Percentiles rank a stretch among this genome's conserved stretches.
Evolutionary conservation across 2,329 filamentous ascomycete species (phyloP).

Genomic region (Aspergillus vadensis): DNA sequence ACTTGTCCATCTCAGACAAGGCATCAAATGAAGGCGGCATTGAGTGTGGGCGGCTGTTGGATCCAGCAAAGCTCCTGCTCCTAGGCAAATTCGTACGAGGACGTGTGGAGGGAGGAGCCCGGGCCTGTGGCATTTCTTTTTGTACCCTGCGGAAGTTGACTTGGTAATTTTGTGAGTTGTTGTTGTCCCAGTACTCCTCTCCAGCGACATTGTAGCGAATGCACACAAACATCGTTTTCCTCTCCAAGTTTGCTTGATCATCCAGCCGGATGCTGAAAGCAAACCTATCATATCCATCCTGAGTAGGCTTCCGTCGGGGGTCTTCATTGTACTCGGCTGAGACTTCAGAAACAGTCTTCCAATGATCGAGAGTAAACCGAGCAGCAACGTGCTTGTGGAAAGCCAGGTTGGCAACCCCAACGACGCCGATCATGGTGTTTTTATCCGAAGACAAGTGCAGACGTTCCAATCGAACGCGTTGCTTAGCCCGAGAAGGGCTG

Average conservation of each 20-base stretch:
- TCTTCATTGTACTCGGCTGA: slow-evolving; percentile 83
- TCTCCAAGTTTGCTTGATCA: slow-evolving; percentile 86
- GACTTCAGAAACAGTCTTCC: slow-evolving; percentile 97
- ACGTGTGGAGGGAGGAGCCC: slow-evolving; percentile 45
- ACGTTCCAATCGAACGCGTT: slow-evolving; percentile 76
- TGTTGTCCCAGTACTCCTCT: slow-evolving; percentile 95
- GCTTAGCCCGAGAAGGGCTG: slow-evolving; percentile 58
- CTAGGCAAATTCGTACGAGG: slow-evolving; percentile 63
- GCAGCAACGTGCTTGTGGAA: slow-evolving; percentile 90
- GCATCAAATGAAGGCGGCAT: slow-evolving; percentile 66
- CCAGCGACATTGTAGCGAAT: slow-evolving; percentile 83
- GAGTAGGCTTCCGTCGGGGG: slow-evolving; percentile 64
- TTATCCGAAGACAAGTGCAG: slow-evolving; percentile 87
- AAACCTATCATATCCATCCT: slow-evolving; percentile 80
- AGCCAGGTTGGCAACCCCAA: slow-evolving; percentile 83
- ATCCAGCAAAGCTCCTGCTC: slow-evolving; percentile 61
- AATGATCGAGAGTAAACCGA: slow-evolving; percentile 94
- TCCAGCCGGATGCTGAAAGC: slow-evolving; percentile 91
- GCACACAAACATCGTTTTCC: slow-evolving; percentile 90
- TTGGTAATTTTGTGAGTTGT: slow-evolving; percentile 82
- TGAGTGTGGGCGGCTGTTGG: slow-evolving; percentile 53
- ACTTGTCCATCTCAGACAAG: slow-evolving; percentile 64
- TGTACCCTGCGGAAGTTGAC: slow-evolving; percentile 86
- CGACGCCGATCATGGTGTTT: slow-evolving; percentile 78
- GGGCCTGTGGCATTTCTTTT: slow-evolving; percentile 53